Base-by-base conservation (phyloP, 2,329 filamentous ascomycete species). In the Trichoderma sp. region DNA sequence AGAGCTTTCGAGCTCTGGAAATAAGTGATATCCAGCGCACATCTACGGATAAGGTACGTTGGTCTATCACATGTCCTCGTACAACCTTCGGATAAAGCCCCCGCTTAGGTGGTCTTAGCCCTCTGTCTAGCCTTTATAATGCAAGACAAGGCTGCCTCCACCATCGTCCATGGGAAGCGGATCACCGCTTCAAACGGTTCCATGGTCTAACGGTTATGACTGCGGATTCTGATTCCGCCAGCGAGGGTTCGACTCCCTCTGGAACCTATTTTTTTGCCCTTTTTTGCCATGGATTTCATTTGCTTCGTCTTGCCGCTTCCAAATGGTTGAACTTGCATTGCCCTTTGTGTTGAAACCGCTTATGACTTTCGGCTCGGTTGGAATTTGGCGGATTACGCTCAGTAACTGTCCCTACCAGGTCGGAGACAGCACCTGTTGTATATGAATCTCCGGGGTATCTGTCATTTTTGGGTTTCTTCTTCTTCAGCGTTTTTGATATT, bases 151-250 rank as follows among this genome's bases (percentile, higher is more conserved):
- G 15, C 4, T 28, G 24, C 47, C 24, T n/a, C 48, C 26, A 19
- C 50, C 39, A 45, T 55, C 50, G 41, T 26, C 59, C 59, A 63
- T 47, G 50, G 50, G 59, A 55, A 55, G 59, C 59, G 50, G 59
- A 63, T 63, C 59, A 66, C 55, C 45, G 48, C 48, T 55, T 66
- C 55, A 19, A 51, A 7, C 45, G 65, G 65, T 66, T 65, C 61
- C 43, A 61, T 66, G 65, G 65, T 66, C 65, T 66, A 66, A 64
- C 55, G 65, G 65, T 64, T 48, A 66, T 66, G 65, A 66, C 65
- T 66, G 61, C 65, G 65, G 65, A 66, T 66, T 66, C 65, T 66
- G 65, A 66, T 66, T 66, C 65, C 65, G 65, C 61, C 65, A 66
- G 65, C 65, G 65, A 66, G 65, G 65, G 65, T 66, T 66, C 65